Evolutionary conservation across 352 stramenopile genomes (phyloP).

Genomic region (Hyaloperonospora arabidopsidis): DNA sequence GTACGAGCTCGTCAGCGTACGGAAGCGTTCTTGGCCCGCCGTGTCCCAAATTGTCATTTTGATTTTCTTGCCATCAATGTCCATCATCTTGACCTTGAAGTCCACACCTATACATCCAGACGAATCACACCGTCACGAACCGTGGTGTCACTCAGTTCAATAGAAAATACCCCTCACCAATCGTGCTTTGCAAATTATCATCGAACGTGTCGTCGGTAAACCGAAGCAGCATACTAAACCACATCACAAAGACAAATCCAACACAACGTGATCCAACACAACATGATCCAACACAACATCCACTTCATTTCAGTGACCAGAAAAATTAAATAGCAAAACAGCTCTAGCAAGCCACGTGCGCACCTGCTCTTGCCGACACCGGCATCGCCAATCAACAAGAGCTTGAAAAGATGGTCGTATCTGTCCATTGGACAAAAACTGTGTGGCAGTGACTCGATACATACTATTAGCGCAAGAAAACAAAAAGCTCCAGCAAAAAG

Average conservation of each 20-base stretch:
- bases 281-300: constrained; percentile 5
- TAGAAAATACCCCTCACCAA: constrained; percentile 58
- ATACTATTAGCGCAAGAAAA: too few species aligned
- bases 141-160: not conserved
- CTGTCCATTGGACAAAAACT: constrained; percentile 42
- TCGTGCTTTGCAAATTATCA: constrained; percentile 96
- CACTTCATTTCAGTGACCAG: too few species aligned
- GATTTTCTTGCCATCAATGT: constrained; percentile 92
- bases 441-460: too few species aligned
- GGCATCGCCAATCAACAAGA: constrained; percentile 96
- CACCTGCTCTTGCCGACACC: constrained; percentile 96
- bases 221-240: constrained; percentile 90
- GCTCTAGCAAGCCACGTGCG: not conserved
- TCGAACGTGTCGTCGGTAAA: constrained; percentile 98
- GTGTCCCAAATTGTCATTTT: constrained; percentile 99
- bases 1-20: constrained; percentile 95
- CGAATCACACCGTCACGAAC: not conserved
- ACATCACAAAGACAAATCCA: constrained; percentile 2
- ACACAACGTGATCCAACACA: not conserved
- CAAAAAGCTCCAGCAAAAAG: too few species aligned
- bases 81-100: constrained; percentile 98
- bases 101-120: constrained; percentile 66
- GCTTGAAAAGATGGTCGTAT: constrained; percentile 98
- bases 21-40: constrained; percentile 96
- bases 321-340: constrained; percentile 67